Evolutionary conservation across 2,329 filamentous ascomycete species (phyloP).

Genomic region (Fusarium sp.): DNA sequence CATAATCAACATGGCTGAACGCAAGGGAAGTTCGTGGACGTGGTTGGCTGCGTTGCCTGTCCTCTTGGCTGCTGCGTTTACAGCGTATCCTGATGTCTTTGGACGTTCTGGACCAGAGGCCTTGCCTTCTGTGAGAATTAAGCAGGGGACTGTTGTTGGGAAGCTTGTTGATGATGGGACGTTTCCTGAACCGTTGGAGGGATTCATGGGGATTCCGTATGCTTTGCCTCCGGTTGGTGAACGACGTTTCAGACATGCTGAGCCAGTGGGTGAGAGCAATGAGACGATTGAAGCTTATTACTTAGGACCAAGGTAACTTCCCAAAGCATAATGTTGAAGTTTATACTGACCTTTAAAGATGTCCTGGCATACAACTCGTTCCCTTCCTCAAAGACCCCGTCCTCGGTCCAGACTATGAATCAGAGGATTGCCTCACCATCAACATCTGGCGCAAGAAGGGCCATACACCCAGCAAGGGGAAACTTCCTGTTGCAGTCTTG

Average conservation of each 20-base stretch:
- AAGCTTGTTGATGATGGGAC: constrained; percentile 45
- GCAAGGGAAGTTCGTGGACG: constrained; percentile 7
- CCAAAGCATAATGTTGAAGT: rapidly evolving
- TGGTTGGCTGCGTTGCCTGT: constrained; percentile 35
- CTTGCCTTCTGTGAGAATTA: constrained; percentile 39
- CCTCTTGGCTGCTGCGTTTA: constrained; percentile 22
- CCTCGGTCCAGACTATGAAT: constrained; percentile 45
- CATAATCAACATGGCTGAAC: constrained; percentile 19
- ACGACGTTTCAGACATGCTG: constrained; percentile 52
- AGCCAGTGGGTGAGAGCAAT: constrained; percentile 42
- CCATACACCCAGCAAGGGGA: constrained; percentile 19
- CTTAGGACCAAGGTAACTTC: constrained; percentile 29
- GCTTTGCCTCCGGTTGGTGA: constrained; percentile 56
- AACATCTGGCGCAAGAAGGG: constrained; percentile 39
- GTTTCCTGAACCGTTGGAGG: constrained; percentile 47
- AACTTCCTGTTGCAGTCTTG: constrained; percentile 40
- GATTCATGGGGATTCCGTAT: constrained; percentile 60
- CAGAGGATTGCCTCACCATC: constrained; percentile 43
- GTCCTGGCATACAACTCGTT: constrained; percentile 45
- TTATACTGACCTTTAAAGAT: constrained; percentile 31
- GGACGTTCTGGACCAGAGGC: not conserved
- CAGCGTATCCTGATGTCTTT: constrained; percentile 18
- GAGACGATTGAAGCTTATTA: constrained; percentile 41
- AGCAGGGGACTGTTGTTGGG: constrained; percentile 46
- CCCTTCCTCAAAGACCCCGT: constrained; percentile 45